Evolutionary conservation across 139 green algal species (phyloP).

Genomic region (Dunaliella sp.): DNA sequence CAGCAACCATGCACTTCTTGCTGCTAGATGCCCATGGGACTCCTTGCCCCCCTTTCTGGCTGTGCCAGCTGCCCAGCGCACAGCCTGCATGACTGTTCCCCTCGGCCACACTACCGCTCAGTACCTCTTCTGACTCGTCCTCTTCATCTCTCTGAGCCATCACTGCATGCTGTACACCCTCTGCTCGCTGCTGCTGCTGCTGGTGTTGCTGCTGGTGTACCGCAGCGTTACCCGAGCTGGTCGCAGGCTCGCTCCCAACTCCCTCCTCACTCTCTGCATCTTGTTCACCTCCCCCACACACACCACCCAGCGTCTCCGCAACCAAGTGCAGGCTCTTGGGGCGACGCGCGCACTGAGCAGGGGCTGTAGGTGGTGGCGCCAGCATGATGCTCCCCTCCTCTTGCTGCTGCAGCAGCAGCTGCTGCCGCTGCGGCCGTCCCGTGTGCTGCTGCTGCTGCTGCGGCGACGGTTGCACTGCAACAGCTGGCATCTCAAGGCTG

Average conservation of each 20-base stretch:
- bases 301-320: background rate
- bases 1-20: background rate
- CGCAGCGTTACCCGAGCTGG: background rate
- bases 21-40: background rate
- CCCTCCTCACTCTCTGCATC: background rate
- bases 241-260: background rate
- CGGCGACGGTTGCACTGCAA: background rate
- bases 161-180: background rate
- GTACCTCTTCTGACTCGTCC: background rate
- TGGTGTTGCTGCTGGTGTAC: background rate
- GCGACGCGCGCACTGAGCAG: background rate
- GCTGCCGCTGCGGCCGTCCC: background rate
- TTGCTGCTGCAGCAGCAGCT: background rate
- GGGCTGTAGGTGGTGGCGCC: background rate
- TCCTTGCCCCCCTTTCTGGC: background rate
- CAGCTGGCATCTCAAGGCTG: background rate
- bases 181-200: background rate
- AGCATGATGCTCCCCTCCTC: background rate
- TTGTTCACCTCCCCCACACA: background rate
- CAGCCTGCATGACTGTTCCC: background rate
- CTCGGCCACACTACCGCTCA: background rate
- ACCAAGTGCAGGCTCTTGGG: background rate
- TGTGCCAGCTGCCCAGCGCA: background rate
- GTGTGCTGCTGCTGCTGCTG: background rate
- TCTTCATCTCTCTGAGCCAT: background rate